phyloP scores from a whole-genome alignment of 1,139 yeast species.

The Debaryomyces fabryi region DNA sequence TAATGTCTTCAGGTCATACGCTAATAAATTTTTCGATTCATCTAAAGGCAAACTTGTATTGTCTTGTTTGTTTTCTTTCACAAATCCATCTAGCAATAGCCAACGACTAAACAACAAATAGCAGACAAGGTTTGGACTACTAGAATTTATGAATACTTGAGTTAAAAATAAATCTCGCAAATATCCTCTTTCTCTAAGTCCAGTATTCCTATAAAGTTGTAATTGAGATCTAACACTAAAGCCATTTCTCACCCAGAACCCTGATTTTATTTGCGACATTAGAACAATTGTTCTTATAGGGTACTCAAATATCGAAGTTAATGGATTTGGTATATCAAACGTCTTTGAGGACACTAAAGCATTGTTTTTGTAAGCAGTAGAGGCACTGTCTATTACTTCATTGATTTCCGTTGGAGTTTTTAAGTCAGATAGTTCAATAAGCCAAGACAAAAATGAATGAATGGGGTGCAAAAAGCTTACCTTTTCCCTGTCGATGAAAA shows the following conservation, averaged over 20 bases:
- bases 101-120: constrained; percentile 69
- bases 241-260: constrained; percentile 63
- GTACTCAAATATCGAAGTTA: constrained; percentile 59
- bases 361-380: neutral
- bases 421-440: constrained; percentile 57
- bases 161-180: constrained; percentile 73
- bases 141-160: constrained; percentile 65
- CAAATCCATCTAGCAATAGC: constrained; percentile 57
- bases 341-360: constrained; percentile 6
- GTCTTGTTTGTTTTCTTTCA: neutral
- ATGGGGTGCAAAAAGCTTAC: constrained; percentile 82
- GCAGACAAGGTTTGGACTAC: constrained; percentile 60
- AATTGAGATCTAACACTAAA: constrained; percentile 77
- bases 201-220: constrained; percentile 78
- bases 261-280: constrained; percentile 58
- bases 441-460: constrained; percentile 73
- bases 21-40: constrained; percentile 4
- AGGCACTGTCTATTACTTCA: constrained; percentile 1
- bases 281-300: constrained; percentile 71
- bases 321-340: constrained; percentile 12
- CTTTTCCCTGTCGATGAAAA: constrained; percentile 38
- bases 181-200: constrained; percentile 81
- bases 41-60: neutral
- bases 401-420: constrained; percentile 22
- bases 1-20: constrained; percentile 49